phyloP scores from a whole-genome alignment of 169 alveolate species.

The Eimeria tenella region DNA sequence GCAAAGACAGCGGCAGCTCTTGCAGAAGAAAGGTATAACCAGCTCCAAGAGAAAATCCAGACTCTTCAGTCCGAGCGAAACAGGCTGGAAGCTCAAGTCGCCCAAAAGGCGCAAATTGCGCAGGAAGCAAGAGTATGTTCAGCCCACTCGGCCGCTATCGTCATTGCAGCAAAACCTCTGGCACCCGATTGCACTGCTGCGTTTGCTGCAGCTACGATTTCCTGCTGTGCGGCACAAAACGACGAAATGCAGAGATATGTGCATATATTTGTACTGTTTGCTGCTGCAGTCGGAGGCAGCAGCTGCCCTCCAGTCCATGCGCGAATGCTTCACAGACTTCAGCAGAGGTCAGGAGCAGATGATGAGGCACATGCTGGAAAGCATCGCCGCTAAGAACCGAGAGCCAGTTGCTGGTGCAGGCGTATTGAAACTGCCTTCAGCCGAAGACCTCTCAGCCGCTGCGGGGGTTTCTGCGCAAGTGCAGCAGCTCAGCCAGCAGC shows the following conservation, averaged over 20 bases:
- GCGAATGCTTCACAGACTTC: background rate
- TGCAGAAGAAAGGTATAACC: background rate
- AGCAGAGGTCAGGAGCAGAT: slow-evolving; percentile 15
- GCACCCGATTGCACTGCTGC: background rate
- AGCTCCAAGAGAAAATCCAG: background rate
- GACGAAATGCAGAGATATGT: background rate
- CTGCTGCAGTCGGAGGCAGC: slow-evolving; percentile 49
- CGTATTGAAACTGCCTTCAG: background rate
- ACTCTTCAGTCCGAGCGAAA: background rate
- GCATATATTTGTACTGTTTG: background rate
- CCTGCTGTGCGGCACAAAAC: background rate
- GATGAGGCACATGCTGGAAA: slow-evolving; percentile 2
- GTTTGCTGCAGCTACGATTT: background rate
- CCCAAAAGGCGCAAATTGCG: background rate
- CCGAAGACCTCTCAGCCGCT: background rate
- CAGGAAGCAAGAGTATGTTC: slow-evolving; percentile 38
- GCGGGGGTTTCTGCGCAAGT: slow-evolving; percentile 34
- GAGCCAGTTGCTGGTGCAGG: slow-evolving; percentile 1
- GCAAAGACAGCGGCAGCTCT: background rate
- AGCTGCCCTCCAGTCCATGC: slow-evolving; percentile 30
- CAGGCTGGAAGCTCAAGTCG: background rate
- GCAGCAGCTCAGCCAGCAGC: slow-evolving; percentile 56
- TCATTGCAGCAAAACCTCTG: background rate
- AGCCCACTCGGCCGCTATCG: background rate
- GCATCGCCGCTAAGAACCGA: background rate